Evolutionary conservation across 257 asterid genomes (phyloP).

Genomic region (Ilex asprella): DNA sequence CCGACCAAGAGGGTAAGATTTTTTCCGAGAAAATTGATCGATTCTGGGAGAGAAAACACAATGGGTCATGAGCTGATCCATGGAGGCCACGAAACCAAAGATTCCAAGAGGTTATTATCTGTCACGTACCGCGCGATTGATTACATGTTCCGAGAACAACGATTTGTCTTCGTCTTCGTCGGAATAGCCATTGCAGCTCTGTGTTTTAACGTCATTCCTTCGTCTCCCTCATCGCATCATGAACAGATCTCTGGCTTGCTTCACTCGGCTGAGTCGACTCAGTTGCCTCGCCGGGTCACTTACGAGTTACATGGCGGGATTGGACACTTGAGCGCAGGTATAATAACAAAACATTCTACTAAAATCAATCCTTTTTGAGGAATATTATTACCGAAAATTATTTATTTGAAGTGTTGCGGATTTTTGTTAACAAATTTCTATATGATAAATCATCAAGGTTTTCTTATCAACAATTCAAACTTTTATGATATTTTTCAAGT

Average conservation of each 20-base stretch:
- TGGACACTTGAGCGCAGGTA: slow-evolving; percentile 36
- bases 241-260: slow-evolving; percentile 13
- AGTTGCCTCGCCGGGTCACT: slow-evolving; percentile 15
- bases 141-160: slow-evolving; percentile 48
- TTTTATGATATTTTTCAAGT: no score
- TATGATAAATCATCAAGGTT: no score
- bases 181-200: slow-evolving; percentile 43
- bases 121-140: slow-evolving; percentile 21
- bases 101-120: slow-evolving; percentile 7
- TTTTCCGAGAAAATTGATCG: no score
- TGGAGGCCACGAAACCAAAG: slow-evolving; percentile 8
- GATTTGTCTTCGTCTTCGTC: slow-evolving; percentile 42
- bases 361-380: no score
- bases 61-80: slow-evolving; percentile 30
- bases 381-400: no score
- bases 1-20: neutral
- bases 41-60: neutral
- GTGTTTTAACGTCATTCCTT: slow-evolving; percentile 21
- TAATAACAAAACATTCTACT: neutral
- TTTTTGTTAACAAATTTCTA: no score
- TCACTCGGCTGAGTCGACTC: slow-evolving; percentile 9
- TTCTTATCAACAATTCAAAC: no score
- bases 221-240: slow-evolving; percentile 4
- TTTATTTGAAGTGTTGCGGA: no score
- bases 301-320: slow-evolving; percentile 19